Evolutionary conservation across 1,284 basidiomycete species (phyloP).

Genomic region (Malassezia psittaci): DNA sequence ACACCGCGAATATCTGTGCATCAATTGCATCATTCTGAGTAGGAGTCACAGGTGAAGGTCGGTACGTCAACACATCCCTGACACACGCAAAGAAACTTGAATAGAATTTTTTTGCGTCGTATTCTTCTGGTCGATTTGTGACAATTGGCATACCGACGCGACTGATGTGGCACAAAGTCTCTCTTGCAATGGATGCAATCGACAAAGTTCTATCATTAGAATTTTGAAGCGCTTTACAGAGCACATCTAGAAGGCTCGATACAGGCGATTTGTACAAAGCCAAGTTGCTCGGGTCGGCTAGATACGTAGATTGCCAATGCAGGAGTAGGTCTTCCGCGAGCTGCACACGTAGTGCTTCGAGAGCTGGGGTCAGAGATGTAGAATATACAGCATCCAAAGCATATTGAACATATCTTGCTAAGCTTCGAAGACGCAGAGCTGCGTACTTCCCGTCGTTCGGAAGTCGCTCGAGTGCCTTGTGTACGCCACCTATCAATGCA

Average conservation of each 20-base stretch:
- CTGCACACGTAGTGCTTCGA: conserved; percentile 4
- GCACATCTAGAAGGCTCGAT: background rate
- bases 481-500: background rate
- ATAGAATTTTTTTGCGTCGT: background rate
- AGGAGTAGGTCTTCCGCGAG: background rate
- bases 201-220: conserved; percentile 53
- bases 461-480: background rate
- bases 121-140: background rate
- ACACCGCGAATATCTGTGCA: conserved; percentile 62
- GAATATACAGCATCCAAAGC: background rate
- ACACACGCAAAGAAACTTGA: background rate
- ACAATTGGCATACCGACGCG: background rate
- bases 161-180: background rate
- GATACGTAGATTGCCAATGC: conserved; percentile 6
- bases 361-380: background rate
- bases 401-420: background rate
- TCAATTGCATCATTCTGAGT: conserved; percentile 56
- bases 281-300: background rate
- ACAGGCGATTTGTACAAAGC: conserved; percentile 1
- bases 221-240: conserved; percentile 8
- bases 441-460: background rate
- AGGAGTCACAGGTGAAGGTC: background rate
- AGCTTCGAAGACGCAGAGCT: conserved; percentile 1
- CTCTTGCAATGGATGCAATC: background rate
- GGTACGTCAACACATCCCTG: background rate